Evolutionary conservation across 164 flowering plant genomes (phyloP).

Genomic region (Vitis rupestris): DNA sequence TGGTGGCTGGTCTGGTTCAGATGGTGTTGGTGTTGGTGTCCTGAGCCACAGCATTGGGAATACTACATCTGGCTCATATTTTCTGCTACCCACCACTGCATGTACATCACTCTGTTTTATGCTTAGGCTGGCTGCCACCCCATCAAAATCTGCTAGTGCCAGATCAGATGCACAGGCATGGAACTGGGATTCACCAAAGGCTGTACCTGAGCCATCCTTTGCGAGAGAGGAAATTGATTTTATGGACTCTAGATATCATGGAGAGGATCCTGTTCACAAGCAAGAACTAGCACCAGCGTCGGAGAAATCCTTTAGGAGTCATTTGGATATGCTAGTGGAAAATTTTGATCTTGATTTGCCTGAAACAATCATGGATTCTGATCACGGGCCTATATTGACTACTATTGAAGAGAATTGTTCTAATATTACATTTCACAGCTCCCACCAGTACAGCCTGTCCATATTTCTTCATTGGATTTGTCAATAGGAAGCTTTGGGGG

Average conservation of each 20-base stretch:
- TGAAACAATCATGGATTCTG: too few relatives aligned
- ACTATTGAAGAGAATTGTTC: too few relatives aligned
- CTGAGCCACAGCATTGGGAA: slow-evolving; percentile 28
- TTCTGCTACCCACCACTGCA: slow-evolving; percentile 51
- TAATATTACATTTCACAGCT: slow-evolving; percentile 44
- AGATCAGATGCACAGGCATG: slow-evolving; percentile 18
- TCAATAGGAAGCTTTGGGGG: slow-evolving; percentile 52
- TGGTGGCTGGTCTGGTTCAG: too few relatives aligned
- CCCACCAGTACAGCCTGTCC: slow-evolving; percentile 63
- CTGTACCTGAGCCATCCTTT: slow-evolving; percentile 22
- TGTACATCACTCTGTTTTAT: slow-evolving; percentile 63
- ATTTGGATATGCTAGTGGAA: too few relatives aligned
- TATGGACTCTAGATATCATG: slow-evolving; percentile 19
- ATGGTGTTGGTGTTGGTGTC: too few relatives aligned
- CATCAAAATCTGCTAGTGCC: slow-evolving; percentile 71
- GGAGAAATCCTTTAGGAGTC: too few relatives aligned
- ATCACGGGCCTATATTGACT: too few relatives aligned
- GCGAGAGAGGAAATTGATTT: slow-evolving; percentile 32
- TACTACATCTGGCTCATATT: slow-evolving; percentile 38
- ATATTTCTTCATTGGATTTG: slow-evolving; percentile 63
- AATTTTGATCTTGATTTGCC: too few relatives aligned
- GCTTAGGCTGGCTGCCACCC: slow-evolving; percentile 88
- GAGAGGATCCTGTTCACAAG: slow-evolving; percentile 30
- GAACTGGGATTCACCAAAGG: slow-evolving; percentile 42
- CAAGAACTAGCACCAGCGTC: slow-evolving; percentile 14